phyloP scores from a whole-genome alignment of 148 eudicot species.

The Camellia sinensis region DNA sequence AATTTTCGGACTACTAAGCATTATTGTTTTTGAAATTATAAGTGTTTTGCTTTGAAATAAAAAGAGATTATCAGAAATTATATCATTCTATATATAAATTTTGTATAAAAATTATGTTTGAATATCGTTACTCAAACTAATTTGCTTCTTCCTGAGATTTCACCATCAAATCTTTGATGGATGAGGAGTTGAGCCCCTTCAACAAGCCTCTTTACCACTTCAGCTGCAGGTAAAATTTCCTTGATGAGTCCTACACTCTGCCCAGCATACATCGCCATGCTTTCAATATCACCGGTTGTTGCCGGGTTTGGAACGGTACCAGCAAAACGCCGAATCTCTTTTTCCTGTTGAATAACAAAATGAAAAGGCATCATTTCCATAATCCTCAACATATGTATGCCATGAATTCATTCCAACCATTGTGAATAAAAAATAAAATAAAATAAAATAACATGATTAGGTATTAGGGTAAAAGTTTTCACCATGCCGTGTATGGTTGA shows the following conservation, averaged over 20 bases:
- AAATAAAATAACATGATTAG: neutral
- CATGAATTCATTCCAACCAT: neutral
- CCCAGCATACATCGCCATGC: slow-evolving; percentile 95
- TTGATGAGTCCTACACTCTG: slow-evolving; percentile 81
- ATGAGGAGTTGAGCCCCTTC: slow-evolving; percentile 60
- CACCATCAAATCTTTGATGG: slow-evolving; percentile 30
- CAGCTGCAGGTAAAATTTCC: slow-evolving; percentile 71
- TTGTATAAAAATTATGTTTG: no score
- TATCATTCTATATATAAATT: no score
- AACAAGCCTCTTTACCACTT: slow-evolving; percentile 61
- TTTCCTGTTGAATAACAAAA: slow-evolving; percentile 48
- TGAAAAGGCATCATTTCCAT: neutral
- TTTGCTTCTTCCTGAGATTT: slow-evolving; percentile 8
- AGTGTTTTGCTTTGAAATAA: no score
- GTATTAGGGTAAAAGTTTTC: slow-evolving; percentile 6
- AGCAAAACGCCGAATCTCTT: slow-evolving; percentile 67
- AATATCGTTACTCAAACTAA: neutral
- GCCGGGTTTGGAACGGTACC: slow-evolving; percentile 83
- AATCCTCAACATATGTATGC: neutral
- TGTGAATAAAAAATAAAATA: neutral
- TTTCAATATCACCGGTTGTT: slow-evolving; percentile 80
- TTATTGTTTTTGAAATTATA: no score
- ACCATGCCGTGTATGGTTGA: slow-evolving; percentile 76
- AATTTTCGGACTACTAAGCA: no score
- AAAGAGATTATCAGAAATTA: no score